Percentiles rank a stretch among this genome's conserved stretches.
Conservation (phyloP, 768 basidiomycete genomes). For the Leccinum broughii region DNA sequence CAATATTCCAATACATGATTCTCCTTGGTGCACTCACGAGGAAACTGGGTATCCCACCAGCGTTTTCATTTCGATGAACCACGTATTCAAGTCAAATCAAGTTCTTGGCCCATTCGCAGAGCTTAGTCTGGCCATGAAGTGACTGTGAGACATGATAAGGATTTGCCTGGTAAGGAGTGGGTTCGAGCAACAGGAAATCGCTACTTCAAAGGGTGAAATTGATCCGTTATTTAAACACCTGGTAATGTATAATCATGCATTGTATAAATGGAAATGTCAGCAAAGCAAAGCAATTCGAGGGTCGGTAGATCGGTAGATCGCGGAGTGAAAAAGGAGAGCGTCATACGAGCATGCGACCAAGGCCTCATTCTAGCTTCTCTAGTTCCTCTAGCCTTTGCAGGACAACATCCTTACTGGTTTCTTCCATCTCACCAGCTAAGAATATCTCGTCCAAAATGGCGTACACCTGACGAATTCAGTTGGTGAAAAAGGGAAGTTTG, state of each 20-base stretch:
- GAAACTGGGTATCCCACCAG: background rate
- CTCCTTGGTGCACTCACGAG: constrained; percentile 8
- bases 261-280: constrained; percentile 14
- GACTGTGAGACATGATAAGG: background rate
- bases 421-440: constrained; percentile 96
- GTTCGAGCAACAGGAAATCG: background rate
- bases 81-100: background rate
- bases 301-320: constrained; percentile 8
- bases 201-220: background rate
- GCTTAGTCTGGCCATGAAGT: background rate
- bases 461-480: constrained; percentile 65
- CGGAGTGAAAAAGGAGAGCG: constrained; percentile 4
- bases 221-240: constrained; percentile 1
- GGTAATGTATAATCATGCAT: background rate
- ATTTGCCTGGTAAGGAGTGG: background rate
- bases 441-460: constrained; percentile 98
- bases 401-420: constrained; percentile 97
- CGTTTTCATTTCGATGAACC: background rate
- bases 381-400: constrained; percentile 85
- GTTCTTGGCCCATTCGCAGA: background rate
- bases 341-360: constrained; percentile 10
- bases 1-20: background rate
- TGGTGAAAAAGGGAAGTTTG: constrained; percentile 8
- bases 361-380: constrained; percentile 81
- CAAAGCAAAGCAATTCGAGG: constrained; percentile 10